phyloP scores from a whole-genome alignment of 148 eudicot genomes.

The Amaranthus palmeri region DNA sequence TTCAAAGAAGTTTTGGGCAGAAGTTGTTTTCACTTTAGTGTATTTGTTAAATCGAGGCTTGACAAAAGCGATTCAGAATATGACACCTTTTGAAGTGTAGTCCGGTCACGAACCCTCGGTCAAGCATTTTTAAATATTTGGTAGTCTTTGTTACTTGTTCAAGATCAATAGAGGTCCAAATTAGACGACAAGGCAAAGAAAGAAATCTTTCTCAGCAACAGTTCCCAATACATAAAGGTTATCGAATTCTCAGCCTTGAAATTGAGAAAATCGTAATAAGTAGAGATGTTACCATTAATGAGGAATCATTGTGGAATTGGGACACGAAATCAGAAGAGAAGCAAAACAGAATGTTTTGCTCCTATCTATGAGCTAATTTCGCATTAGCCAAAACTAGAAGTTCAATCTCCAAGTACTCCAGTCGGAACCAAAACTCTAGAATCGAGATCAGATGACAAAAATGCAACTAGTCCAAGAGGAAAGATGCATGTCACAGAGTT shows the following conservation, averaged over 20 bases:
- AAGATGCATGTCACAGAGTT: neutral
- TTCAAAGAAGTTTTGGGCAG: constrained; percentile 24
- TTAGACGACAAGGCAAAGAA: constrained; percentile 12
- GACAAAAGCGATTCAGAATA: neutral
- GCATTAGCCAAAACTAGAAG: neutral
- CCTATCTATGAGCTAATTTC: neutral
- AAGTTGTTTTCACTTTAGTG: constrained; percentile 12
- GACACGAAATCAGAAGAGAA: neutral
- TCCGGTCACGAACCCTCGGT: no score
- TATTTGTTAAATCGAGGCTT: constrained; percentile 8
- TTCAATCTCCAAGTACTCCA: no score
- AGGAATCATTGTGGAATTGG: constrained; percentile 17
- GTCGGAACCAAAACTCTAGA: neutral
- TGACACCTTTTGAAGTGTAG: constrained; percentile 24
- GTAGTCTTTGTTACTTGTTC: neutral
- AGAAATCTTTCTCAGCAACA: constrained; percentile 12
- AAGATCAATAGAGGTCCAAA: constrained; percentile 7
- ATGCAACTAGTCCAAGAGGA: neutral
- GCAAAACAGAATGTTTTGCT: neutral
- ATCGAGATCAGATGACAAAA: no score
- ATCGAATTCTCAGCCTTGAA: constrained; percentile 4
- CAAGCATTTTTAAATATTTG: no score
- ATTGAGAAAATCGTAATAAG: neutral
- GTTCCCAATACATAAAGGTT: constrained; percentile 17
- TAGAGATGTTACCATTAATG: constrained; percentile 10